Evolutionary conservation across 495 filamentous ascomycete genomes (phyloP), one percentile per base, ranked within the genome.

Genomic region (Friedmanniomyces simplex): DNA sequence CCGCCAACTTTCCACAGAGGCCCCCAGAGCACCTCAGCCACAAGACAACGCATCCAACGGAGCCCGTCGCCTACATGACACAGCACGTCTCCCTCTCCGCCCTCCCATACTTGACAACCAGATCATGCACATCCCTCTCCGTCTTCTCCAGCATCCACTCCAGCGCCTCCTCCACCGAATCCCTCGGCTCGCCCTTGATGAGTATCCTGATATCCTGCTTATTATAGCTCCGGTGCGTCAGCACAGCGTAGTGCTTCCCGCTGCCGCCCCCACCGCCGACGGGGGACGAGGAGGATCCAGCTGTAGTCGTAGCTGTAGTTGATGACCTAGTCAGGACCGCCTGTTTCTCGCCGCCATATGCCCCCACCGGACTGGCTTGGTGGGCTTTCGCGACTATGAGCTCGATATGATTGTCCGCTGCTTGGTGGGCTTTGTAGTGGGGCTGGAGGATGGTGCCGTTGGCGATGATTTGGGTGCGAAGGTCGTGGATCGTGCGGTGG

Each of bases 141-240:
- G 57, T 59, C 36, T n/a, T 16, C 26, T 54, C 57, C 11, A 59
- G 25, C 57, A 59, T 47, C 57, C 50, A 54, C 25, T 59, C 57
- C 28, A 59, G 28, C n/a, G 57, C 57, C 42, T 54, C 50, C 41
- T 54, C 57, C 1, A 59, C 41, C 1, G 37, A 48, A 41, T 59
- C 57, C 51, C 41, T 54, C 24, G 50, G 50, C 39, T 54, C 57
- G 11, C 57, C 51, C 57, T 59, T 59, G 24, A 49, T 21, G 1
- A 59, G 26, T 3, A 59, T 54, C 16, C 41, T 54, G 13, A 54
- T 36, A 8, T 45, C 28, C 48, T 41, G 8, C 13, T 16, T 49
- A 26, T 20, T 16, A 2, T 22, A 32, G 30, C 50, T 51, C 50
- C 55, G 20, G 2, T n/a, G 5, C 2, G 54, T 18, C 10, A 59